Evolutionary conservation across 2,329 filamentous ascomycete genomes (phyloP), one percentile per base, ranked within the genome.

Genomic region (Colletotrichum viniferum): DNA sequence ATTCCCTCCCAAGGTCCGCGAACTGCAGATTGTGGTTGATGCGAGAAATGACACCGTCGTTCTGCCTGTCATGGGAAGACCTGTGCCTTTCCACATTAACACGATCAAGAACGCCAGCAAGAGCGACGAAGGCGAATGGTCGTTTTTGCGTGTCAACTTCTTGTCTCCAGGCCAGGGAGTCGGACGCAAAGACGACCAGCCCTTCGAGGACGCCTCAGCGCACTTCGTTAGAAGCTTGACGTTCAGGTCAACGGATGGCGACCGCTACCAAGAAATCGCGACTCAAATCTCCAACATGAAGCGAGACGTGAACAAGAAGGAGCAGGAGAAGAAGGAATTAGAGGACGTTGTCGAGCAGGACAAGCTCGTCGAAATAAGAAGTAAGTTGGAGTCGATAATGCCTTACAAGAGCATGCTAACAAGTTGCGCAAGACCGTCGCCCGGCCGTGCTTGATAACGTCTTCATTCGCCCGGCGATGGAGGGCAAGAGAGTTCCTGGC

Each of bases 61-160:
- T 68, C 91, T 99, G 58, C 97, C 97, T 4, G 96, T 99, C 80
- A 98, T 99, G 95, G 97, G 97, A 58, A 93, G 97, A 9, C 96
- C 97, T 0, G 97, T 99, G 30, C 97, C 97, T 0, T 99, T 98
- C 88, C 97, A 99, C 84, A 98, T 99, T 82, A 91, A 92, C 82
- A 98, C 97, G 4, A 98, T 99, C 90, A 99, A 99, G 86, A 99
- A 98, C 82, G 97, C 96, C 26, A 98, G 96, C 87, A 98, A 98
- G 85, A 98, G 95, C 78, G 96, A 98, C 78, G 97, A 99, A 84
- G 95, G 95, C 64, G 96, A 98, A 77, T 98, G 95, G 86, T 94
- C 96, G 0, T 98, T 97, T 82, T 88, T 99, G 38, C 94, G 97
- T 78, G 96, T 99, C 88, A 99, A 99, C 86, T 98, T 99, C 83